phyloP scores from a whole-genome alignment of 2,329 filamentous ascomycete genomes.

The Xylaria sp. region DNA sequence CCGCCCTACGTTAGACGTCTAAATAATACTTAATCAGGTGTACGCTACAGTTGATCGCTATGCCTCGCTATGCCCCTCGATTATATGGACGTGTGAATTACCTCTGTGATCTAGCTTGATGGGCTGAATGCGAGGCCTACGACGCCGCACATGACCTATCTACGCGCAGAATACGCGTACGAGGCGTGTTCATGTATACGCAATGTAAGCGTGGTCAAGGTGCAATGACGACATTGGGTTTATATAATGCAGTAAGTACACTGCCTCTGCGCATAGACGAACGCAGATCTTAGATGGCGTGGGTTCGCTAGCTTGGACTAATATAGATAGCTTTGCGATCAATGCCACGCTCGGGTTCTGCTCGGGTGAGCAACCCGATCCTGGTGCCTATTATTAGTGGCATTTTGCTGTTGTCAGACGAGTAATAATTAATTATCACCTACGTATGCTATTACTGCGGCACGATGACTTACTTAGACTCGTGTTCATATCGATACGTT shows the following conservation, averaged over 20 bases:
- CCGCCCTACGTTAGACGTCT: not conserved
- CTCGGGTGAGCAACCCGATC: not conserved
- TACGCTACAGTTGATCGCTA: not conserved
- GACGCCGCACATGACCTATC: not conserved
- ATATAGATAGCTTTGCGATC: slow-evolving; percentile 25
- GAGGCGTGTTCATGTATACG: not conserved
- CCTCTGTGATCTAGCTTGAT: not conserved
- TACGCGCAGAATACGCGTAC: not conserved
- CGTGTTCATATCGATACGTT: not conserved
- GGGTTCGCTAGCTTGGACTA: slow-evolving; percentile 10
- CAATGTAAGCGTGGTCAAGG: not conserved
- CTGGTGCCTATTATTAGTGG: not conserved
- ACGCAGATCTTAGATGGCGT: not conserved
- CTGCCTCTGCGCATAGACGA: not conserved
- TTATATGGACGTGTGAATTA: not conserved
- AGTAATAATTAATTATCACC: slow-evolving; percentile 3
- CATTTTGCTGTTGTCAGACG: too few species aligned
- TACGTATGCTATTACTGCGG: not conserved
- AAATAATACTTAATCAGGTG: not conserved
- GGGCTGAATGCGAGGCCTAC: not conserved
- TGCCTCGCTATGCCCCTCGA: not conserved
- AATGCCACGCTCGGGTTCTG: not conserved
- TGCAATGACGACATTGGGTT: not conserved
- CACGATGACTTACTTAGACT: not conserved
- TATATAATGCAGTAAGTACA: not conserved